A percentile compares a stretch with the other conserved stretches of the same genome.
phyloP scores from a whole-genome alignment of 2,329 filamentous ascomycete species.

The Phoma sp. region DNA sequence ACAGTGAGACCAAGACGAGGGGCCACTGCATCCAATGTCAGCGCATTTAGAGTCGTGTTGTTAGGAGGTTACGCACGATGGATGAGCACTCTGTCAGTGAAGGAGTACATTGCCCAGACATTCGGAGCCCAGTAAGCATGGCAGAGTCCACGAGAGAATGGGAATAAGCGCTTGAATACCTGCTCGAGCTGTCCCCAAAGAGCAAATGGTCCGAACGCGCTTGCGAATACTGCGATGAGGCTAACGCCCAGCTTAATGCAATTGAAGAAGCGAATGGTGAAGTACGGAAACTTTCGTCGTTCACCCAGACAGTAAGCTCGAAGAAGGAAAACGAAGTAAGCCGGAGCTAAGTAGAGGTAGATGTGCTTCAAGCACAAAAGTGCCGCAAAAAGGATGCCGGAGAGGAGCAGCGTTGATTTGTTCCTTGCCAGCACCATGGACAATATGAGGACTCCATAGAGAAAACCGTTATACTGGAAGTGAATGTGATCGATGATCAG shows the following conservation, averaged over 20 bases:
- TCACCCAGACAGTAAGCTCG: conserved; percentile 85
- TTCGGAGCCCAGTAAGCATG: conserved; percentile 99
- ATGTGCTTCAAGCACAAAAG: conserved; percentile 97
- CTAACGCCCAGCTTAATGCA: conserved; percentile 80
- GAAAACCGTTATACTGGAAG: conserved; percentile 98
- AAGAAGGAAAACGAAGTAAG: conserved; percentile 94
- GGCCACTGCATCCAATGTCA: conserved; percentile 65
- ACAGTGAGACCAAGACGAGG: conserved; percentile 78
- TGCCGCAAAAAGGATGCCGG: conserved; percentile 81
- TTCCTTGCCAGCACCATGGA: conserved; percentile 84
- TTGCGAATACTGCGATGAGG: conserved; percentile 72
- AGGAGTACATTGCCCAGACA: conserved; percentile 95
- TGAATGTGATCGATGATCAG: conserved; percentile 98
- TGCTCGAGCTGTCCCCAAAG: conserved; percentile 83
- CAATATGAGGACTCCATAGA: conserved; percentile 88
- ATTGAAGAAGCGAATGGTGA: conserved; percentile 75
- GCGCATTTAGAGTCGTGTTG: neutral
- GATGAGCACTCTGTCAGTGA: conserved; percentile 83
- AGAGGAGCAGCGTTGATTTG: conserved; percentile 74
- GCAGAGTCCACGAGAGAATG: conserved; percentile 90
- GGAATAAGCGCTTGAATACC: conserved; percentile 83
- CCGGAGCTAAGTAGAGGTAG: conserved; percentile 92
- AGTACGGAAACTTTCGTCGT: conserved; percentile 71
- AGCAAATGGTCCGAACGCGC: conserved; percentile 90
- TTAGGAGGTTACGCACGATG: conserved; percentile 63